Percentiles rank a stretch among this genome's conserved stretches.
phyloP scores from a whole-genome alignment of 495 filamentous ascomycete species.

The Daldinia decipiens region DNA sequence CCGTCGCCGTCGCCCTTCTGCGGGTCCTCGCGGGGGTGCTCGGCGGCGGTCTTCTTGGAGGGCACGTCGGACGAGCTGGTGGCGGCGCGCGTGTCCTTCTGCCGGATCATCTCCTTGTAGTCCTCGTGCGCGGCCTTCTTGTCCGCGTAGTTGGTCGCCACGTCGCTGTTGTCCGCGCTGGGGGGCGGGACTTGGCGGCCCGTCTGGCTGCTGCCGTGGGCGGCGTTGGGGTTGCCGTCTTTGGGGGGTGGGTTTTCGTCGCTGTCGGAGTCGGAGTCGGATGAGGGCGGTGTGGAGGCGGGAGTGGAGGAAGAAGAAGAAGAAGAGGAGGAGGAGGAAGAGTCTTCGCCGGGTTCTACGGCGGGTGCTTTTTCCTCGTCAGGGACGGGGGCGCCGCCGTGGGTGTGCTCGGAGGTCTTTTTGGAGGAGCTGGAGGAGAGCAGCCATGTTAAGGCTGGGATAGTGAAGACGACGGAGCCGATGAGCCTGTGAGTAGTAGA shows the following conservation, averaged over 20 bases:
- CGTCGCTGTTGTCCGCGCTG: constrained; percentile 33
- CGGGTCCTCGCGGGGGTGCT: constrained; percentile 44
- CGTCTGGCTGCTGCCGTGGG: neutral
- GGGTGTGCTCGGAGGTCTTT: constrained; percentile 12
- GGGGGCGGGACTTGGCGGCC: constrained; percentile 42
- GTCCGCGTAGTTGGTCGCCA: constrained; percentile 23
- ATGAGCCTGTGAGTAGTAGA: constrained; percentile 35
- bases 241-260: constrained; percentile 1
- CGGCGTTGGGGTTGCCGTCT: constrained; percentile 1
- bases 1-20: constrained; percentile 43
- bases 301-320: neutral
- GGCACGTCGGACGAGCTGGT: constrained; percentile 37
- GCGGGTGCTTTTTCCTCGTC: constrained; percentile 20
- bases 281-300: neutral
- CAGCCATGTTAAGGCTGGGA: constrained; percentile 27
- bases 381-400: constrained; percentile 8
- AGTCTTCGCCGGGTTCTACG: constrained; percentile 11
- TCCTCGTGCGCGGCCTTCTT: constrained; percentile 41
- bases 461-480: constrained; percentile 35
- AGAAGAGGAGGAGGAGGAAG: neutral
- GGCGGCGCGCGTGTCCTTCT: constrained; percentile 36
- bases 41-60: constrained; percentile 49
- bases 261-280: neutral
- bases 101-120: constrained; percentile 35
- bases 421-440: constrained; percentile 1